phyloP scores from a whole-genome alignment of 2,329 filamentous ascomycete genomes.

The Verruconis gallopava region DNA sequence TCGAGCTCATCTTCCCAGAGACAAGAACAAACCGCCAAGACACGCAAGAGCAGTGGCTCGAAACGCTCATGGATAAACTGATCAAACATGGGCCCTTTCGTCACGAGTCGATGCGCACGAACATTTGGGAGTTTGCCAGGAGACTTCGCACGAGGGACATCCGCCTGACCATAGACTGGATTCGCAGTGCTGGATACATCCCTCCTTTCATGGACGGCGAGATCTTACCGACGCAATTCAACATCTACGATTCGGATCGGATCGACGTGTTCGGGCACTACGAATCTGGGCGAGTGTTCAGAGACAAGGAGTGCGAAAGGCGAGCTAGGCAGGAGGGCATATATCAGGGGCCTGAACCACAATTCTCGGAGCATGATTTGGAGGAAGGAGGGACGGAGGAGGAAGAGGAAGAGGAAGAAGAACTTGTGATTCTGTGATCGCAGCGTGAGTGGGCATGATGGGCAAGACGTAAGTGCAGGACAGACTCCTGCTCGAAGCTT shows the following conservation, averaged over 20 bases:
- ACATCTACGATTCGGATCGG: background rate
- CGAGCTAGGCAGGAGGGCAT: conserved; percentile 1
- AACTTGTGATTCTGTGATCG: too few species aligned
- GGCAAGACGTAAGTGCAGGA: too few species aligned
- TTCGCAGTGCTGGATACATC: conserved; percentile 1
- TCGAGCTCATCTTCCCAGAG: background rate
- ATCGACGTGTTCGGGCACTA: background rate
- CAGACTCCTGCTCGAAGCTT: too few species aligned
- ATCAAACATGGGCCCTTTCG: background rate
- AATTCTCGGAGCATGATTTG: background rate
- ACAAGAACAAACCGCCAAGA: background rate
- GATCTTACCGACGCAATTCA: background rate
- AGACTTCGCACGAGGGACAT: background rate
- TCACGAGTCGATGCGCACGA: background rate
- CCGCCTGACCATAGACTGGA: background rate
- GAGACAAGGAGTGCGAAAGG: background rate
- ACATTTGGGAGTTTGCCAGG: background rate
- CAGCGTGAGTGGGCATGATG: too few species aligned
- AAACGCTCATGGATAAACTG: background rate
- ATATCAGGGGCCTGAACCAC: too few species aligned
- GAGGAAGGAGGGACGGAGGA: background rate
- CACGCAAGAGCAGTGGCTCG: background rate
- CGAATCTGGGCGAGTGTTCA: background rate
- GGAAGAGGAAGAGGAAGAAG: background rate
- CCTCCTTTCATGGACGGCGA: conserved; percentile 6